These are phyloP conservation scores for Citrullus colocynthis DNA, from an alignment of 306 rosid species.

Conservation along the genomic window DNA sequence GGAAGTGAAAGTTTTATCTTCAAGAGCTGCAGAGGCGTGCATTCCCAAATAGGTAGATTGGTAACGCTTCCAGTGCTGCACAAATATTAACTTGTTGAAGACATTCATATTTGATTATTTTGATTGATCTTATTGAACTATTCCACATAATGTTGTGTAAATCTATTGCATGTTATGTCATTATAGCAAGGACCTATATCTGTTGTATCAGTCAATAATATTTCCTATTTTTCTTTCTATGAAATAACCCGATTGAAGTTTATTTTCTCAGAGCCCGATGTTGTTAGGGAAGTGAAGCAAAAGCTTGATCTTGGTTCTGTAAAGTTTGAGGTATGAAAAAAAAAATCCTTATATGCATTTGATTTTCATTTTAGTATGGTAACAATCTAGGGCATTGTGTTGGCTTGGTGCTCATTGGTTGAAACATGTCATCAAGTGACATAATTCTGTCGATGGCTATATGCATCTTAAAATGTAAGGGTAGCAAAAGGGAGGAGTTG, in stretches of 20 bases:
- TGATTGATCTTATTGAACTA: background rate
- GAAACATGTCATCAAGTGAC: background rate
- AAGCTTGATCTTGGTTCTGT: conserved; percentile 89
- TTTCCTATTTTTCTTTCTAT: background rate
- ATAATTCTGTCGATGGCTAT: background rate
- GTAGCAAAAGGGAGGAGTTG: background rate
- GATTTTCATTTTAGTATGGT: background rate
- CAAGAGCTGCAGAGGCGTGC: background rate
- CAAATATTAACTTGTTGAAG: background rate
- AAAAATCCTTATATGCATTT: background rate
- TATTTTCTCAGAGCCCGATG: conserved; percentile 73
- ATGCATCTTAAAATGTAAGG: background rate
- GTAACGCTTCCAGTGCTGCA: background rate
- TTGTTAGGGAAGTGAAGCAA: conserved; percentile 90
- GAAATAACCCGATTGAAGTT: conserved; percentile 4
- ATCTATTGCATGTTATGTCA: background rate
- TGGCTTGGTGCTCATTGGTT: background rate
- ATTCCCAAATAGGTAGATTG: background rate
- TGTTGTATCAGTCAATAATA: background rate
- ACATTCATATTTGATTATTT: background rate
- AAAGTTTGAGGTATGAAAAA: conserved; percentile 69
- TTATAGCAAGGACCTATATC: background rate
- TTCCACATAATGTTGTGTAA: background rate
- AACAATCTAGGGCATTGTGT: background rate
- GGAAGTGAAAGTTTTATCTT: background rate